These are phyloP conservation scores for Ettlia oleoabundans DNA, from an alignment of 139 green algal genomes.

Conservation along the genomic window DNA sequence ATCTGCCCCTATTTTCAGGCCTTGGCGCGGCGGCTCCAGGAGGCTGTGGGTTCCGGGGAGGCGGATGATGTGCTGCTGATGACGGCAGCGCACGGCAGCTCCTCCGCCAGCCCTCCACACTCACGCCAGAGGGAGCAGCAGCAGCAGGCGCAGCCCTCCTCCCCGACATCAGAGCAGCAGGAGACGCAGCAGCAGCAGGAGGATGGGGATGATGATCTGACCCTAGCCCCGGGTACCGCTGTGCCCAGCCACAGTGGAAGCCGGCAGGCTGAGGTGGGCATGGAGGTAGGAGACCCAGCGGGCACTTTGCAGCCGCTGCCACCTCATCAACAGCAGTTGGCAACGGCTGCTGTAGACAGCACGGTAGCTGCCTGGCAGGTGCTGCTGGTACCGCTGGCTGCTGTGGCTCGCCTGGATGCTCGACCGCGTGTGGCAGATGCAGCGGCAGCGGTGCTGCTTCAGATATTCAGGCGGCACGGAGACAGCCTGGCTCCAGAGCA, in stretches of 20 bases:
- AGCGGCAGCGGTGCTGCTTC: slow-evolving; percentile 88
- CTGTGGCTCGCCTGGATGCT: slow-evolving; percentile 93
- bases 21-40: slow-evolving; percentile 30
- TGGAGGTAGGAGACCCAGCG: too few relatives aligned
- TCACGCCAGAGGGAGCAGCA: not conserved
- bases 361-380: slow-evolving; percentile 97
- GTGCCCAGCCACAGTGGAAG: too few relatives aligned
- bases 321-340: slow-evolving; percentile 92
- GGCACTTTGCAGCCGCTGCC: slow-evolving; percentile 47
- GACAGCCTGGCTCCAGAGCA: slow-evolving; percentile 84
- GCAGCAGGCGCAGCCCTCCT: too few relatives aligned
- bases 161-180: too few relatives aligned
- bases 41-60: not conserved
- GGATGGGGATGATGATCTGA: too few relatives aligned
- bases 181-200: not conserved
- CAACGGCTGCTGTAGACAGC: slow-evolving; percentile 61
- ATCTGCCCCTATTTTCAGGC: slow-evolving; percentile 16
- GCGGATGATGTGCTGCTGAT: not conserved
- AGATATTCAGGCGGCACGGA: slow-evolving; percentile 90
- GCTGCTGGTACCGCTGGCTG: slow-evolving; percentile 91
- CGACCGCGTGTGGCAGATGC: slow-evolving; percentile 79
- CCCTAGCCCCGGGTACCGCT: too few relatives aligned
- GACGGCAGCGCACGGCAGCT: too few relatives aligned
- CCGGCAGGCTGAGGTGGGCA: too few relatives aligned
- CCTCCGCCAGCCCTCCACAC: not conserved